Conservation (phyloP, 1,284 basidiomycete genomes). For the Trichosporon ovoides region DNA sequence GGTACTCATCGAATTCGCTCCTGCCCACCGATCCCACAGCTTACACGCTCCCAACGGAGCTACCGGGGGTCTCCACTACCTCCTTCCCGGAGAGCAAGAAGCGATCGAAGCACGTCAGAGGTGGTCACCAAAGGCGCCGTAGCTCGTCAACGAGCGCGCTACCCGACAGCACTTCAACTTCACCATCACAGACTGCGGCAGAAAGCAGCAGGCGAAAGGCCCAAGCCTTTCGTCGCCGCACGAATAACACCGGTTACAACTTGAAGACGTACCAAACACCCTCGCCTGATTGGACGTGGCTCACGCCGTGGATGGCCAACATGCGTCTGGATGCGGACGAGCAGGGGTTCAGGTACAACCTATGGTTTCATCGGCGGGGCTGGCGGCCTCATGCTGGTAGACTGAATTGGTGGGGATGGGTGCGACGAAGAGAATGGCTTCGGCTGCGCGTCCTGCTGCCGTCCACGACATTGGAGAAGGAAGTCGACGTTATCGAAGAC, state of each 20-base stretch:
- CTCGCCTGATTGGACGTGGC: slow-evolving; percentile 44
- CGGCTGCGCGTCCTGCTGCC: slow-evolving; percentile 27
- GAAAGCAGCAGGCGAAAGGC: neutral
- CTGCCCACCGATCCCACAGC: slow-evolving; percentile 45
- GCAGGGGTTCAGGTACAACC: slow-evolving; percentile 48
- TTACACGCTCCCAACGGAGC: slow-evolving; percentile 35
- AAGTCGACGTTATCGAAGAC: neutral
- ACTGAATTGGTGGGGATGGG: slow-evolving; percentile 47
- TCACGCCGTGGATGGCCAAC: slow-evolving; percentile 49
- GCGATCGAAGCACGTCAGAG: neutral
- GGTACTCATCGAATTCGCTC: slow-evolving; percentile 42
- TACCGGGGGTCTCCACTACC: slow-evolving; percentile 18
- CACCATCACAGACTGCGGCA: neutral
- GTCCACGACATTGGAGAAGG: neutral
- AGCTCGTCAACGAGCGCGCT: slow-evolving; percentile 3
- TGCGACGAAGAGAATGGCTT: slow-evolving; percentile 46
- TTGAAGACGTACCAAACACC: slow-evolving; percentile 43
- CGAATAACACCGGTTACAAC: slow-evolving; percentile 44
- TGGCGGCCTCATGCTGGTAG: slow-evolving; percentile 39
- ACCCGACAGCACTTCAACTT: neutral
- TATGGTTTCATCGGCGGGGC: slow-evolving; percentile 37
- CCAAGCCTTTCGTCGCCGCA: slow-evolving; percentile 11
- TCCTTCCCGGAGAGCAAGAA: neutral
- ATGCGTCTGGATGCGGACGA: slow-evolving; percentile 49
- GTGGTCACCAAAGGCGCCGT: neutral